Percentiles rank a stretch among this genome's conserved stretches.
Evolutionary conservation across 2,329 filamentous ascomycete genomes (phyloP).

Genomic region (Zelopaecilomyces penicillatus): DNA sequence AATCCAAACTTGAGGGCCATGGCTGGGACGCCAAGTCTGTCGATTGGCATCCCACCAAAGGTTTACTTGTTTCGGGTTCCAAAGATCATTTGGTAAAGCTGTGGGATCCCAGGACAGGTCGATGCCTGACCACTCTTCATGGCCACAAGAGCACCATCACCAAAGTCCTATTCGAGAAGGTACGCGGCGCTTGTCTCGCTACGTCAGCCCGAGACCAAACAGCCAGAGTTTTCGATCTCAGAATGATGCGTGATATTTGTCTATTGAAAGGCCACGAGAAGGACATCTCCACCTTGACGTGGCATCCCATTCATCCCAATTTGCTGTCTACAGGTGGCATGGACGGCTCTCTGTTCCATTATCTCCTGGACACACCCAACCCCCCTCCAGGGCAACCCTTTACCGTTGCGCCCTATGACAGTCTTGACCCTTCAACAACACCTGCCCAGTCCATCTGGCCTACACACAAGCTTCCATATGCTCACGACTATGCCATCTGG

Average conservation of each 20-base stretch:
- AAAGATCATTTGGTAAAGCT: constrained; percentile 97
- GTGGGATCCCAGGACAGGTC: constrained; percentile 90
- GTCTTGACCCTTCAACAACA: constrained; percentile 66
- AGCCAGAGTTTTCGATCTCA: constrained; percentile 84
- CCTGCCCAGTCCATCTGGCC: constrained; percentile 88
- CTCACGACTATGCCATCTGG: constrained; percentile 95
- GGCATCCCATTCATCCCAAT: constrained; percentile 88
- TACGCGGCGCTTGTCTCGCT: constrained; percentile 75
- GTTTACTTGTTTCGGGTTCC: constrained; percentile 86
- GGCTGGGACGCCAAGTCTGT: constrained; percentile 97
- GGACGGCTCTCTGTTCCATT: constrained; percentile 85
- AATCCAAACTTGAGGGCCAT: constrained; percentile 81
- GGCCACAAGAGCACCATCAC: constrained; percentile 97
- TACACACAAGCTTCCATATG: constrained; percentile 76
- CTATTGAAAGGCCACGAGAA: constrained; percentile 92
- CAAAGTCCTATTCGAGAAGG: constrained; percentile 81
- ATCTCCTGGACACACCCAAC: constrained; percentile 92
- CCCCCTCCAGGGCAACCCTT: constrained; percentile 64
- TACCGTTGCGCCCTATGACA: constrained; percentile 76
- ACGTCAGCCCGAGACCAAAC: constrained; percentile 92
- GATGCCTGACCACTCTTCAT: constrained; percentile 87
- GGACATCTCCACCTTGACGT: constrained; percentile 83
- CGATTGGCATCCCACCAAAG: constrained; percentile 96
- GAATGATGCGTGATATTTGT: constrained; percentile 97
- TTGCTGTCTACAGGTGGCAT: constrained; percentile 84